These are phyloP conservation scores for Suhomyces vadensis DNA, from an alignment of 805 yeast species.

Conservation along the genomic window DNA sequence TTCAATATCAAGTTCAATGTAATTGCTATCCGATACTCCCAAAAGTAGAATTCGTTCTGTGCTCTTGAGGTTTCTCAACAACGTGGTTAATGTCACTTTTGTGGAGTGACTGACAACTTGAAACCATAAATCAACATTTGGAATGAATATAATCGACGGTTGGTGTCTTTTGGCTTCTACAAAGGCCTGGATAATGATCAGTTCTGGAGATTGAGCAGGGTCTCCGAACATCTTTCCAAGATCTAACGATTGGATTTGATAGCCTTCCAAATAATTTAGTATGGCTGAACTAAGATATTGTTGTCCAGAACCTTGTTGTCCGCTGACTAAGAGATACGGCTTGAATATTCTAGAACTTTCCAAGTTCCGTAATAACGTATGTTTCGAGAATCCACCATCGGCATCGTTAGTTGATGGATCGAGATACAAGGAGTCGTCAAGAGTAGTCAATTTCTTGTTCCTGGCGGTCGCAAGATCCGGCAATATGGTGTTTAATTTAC, in stretches of 20 bases:
- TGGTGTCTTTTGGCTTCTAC: conserved; percentile 86
- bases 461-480: conserved; percentile 43
- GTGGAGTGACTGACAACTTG: conserved; percentile 68
- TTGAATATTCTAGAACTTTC: conserved; percentile 68
- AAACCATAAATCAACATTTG: conserved; percentile 78
- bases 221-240: conserved; percentile 76
- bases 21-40: conserved; percentile 62
- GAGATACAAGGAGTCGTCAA: conserved; percentile 69
- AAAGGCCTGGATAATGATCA: conserved; percentile 77
- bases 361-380: conserved; percentile 54
- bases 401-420: conserved; percentile 56
- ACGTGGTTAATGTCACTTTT: conserved; percentile 66
- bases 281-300: conserved; percentile 81
- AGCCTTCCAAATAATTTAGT: conserved; percentile 81
- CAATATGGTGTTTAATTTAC: conserved; percentile 54
- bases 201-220: conserved; percentile 78
- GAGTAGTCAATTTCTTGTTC: conserved; percentile 49
- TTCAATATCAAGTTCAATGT: conserved; percentile 45
- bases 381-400: conserved; percentile 69
- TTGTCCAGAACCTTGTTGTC: conserved; percentile 82
- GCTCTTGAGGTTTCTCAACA: conserved; percentile 66
- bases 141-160: conserved; percentile 83
- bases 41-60: conserved; percentile 73
- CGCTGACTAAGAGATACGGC: conserved; percentile 77
- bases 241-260: conserved; percentile 84